Base-by-base conservation (phyloP, 2,329 filamentous ascomycete species). In the Magnaporthales sp. region DNA sequence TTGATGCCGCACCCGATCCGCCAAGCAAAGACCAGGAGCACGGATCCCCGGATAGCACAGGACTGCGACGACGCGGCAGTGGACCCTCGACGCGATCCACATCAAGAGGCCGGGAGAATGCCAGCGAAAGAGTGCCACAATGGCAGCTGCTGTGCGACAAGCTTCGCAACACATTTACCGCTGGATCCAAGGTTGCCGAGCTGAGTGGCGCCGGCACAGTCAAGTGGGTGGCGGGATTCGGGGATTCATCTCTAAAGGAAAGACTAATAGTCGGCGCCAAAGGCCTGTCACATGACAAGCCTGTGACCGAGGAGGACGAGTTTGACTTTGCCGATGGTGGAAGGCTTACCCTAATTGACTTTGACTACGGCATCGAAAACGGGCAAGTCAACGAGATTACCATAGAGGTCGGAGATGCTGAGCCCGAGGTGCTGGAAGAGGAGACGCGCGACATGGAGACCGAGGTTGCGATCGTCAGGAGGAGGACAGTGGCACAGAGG, bases 281-380 rank as follows among this genome's bases (percentile, higher is more conserved):
- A 27, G 91, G 91, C 32, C 86, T 91, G 22, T 81, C 86, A 29
- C 83, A 84, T 0, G 80, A 83, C 0, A 82, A 85, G 67, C 78
- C 81, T 8, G 78, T 85, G 58, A 83, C 86, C 3, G 89, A 91
- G 67, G 88, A 92, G 69, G 90, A 92, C 70, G 87, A 86, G 62
- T 84, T 89, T 65, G 86, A 91, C 72, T 91, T 91, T 69, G 84
- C 91, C n/a, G 91, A 94, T 72, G 91, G 91, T 7, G 91, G 91
- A 15, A 84, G 91, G 68, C 80, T 95, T 60, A 84, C 86, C 10
- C 78, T 94, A 9, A 79, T 93, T 61, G 91, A 94, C 74, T 94
- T 94, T 74, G 85, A 89, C 69, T 90, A 90, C 70, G 79, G 82
- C 1, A 71, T 82, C 1, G 76, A 73, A 4, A 80, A 91, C 73